Base-by-base conservation (phyloP, 2,329 filamentous ascomycete species). In the Aspergillus novoparasiticus region DNA sequence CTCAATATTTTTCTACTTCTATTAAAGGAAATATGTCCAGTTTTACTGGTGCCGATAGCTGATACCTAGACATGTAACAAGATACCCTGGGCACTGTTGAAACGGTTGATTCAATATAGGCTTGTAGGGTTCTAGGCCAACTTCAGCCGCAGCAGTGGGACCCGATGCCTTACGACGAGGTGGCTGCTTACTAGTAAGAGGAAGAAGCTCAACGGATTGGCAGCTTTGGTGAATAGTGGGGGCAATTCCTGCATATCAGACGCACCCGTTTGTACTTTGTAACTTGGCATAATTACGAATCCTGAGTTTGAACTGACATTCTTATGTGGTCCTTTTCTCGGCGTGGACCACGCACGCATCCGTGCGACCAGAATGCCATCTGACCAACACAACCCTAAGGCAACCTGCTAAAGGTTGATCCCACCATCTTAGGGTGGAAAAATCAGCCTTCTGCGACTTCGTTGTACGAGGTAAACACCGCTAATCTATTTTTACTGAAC, bases 401-500 rank as follows among this genome's bases (percentile, higher is more conserved):
- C 16, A 6, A 50, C 6, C 46, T 50, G 21, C 45, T 4, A 3
- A 36, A 14, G 12, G 34, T 36, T 36, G 34, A 16, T 36, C 34
- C 21, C 19, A 19, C 26, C 26, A 28, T 28, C 26, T 6, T 28
- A 6, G 26, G 21, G 14, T 14, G 6, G 45, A 16, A 8, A 16
- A 26, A 14, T 48, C 45, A 26, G 45, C 21, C 45, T 8, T 28
- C 19, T 23, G n/a, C 4, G 45, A 50, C 1, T n/a, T 32, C 32
- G 32, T 21, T 21, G 30, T 21, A 54, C 30, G 51, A 21, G 14
- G 11, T 10, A 39, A 39, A 23, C 32, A 39, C n/a, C 51, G 51
- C 32, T 39, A 55, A 36, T 55, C 51, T 55, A 55, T 55, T 55
- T 39, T 26, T 55, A 55, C n/a, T 54, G 51, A 55, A 55, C 51